Base-by-base conservation (phyloP, 306 rosid genomes). In the Rosa multiflora region DNA sequence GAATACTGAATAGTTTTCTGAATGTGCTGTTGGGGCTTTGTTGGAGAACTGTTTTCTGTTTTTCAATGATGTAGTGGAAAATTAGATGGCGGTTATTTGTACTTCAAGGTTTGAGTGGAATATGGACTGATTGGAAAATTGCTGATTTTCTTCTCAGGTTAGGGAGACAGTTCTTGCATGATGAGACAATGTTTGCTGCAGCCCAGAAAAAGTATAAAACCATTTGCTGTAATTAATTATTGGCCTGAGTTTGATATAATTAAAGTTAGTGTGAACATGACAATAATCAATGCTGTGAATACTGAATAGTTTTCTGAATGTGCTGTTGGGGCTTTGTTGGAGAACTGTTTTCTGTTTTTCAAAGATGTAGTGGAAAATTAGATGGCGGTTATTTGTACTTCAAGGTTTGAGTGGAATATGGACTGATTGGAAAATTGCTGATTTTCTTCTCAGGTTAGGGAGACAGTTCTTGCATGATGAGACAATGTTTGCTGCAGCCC, bases 381-480 rank as follows among this genome's bases (percentile, higher is more conserved):
- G 70, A 51, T 70, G 10, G 51, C 11, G 13, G 44, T 63, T 64
- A 39, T 39, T 35, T 21, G 43, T 48, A 13, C 58, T 74, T 69
- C 43, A 21, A 35, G 35, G 67, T 63, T 76, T 66, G 55, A 53
- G 5, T 15, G 46, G 49, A 46, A 64, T 23, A 71, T 81, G 71
- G 58, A 67, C 56, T 79, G 67, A 76, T 18, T 74, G 73, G 71
- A 76, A 53, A 48, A 40, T 67, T 37, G 48, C 74, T 70, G 44
- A 5, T 79, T 55, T 26, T 90, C 83, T 48, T 90, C 83, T 72
- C 97, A 95, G 99, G 97, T 92, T 72, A 88, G 91, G 80, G 99
- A 94, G 83, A 92, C 97, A 11, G 95, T 94, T 55, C 97, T 87
- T 92, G 85, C 95, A 91, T 67, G 88, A 92, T 80, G 91, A 92